phyloP scores from a whole-genome alignment of 176 grass and related monocot species.

The Thalia dealbata region DNA sequence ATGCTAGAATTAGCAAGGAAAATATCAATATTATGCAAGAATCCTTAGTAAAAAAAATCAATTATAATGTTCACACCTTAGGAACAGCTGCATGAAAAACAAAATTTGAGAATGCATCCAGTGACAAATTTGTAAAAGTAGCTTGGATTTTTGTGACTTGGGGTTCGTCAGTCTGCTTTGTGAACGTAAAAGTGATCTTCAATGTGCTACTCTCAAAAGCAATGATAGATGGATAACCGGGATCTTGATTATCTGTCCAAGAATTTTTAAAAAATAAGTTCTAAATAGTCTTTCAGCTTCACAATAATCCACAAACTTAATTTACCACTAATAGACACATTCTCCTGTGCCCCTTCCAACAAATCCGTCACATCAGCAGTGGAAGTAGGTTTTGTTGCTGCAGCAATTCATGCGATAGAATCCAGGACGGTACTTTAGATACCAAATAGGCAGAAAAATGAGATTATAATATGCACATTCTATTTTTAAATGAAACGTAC shows the following conservation, averaged over 20 bases:
- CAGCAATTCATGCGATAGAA: constrained; percentile 16
- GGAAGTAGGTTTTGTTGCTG: constrained; percentile 36
- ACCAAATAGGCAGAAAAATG: constrained; percentile 18
- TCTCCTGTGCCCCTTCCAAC: constrained; percentile 58
- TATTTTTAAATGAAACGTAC: constrained; percentile 37
- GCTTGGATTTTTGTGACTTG: constrained; percentile 57
- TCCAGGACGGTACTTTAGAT: background rate
- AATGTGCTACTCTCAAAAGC: constrained; percentile 83
- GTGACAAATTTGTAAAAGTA: constrained; percentile 78
- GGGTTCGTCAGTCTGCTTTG: constrained; percentile 59
- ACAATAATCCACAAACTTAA: constrained; percentile 9
- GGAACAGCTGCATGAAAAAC: constrained; percentile 97
- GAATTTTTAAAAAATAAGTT: background rate
- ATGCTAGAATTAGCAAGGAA: background rate
- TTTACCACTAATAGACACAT: constrained; percentile 38
- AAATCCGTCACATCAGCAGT: constrained; percentile 59
- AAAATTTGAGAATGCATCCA: constrained; percentile 57
- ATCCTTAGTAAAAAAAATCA: background rate
- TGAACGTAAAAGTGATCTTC: constrained; percentile 76
- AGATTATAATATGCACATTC: constrained; percentile 16
- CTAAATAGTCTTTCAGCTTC: constrained; percentile 8
- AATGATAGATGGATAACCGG: constrained; percentile 45
- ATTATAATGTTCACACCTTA: constrained; percentile 40
- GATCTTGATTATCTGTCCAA: constrained; percentile 34
- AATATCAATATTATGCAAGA: background rate